Evolutionary conservation across 257 asterid species (phyloP), one percentile per base, ranked within the genome.

Genomic region (Ocimum tenuiflorum): DNA sequence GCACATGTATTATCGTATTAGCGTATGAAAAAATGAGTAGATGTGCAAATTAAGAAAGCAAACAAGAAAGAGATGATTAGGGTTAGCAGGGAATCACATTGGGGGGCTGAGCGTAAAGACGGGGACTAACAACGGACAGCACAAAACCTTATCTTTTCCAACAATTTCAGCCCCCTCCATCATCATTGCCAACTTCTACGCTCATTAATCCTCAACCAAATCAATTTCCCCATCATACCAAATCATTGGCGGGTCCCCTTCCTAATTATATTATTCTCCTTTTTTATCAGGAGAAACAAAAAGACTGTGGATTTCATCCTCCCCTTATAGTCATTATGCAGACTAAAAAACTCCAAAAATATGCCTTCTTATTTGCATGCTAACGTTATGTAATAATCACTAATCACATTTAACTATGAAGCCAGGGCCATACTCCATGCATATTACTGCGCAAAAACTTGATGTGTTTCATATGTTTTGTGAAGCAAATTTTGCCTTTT

Each of bases 51-150:
- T 46, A 59, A 36, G 35, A n/a, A n/a, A 18, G 12, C 9, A 8
- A 35, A 0, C 23, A 9, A 2, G 59, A 41, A 22, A 36, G 27
- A 17, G 31, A 14, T 27, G 15, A 12, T 13, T 43, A 8, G 47
- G 60, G 24, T n/a, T 18, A 35, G 62, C 31, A 70, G 62, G 60
- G 9, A 12, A 50, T 51, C 54, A 58, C 77, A 47, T 29, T 29
- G 72, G 69, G 27, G 62, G 87, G 87, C 75, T 82, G 77, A 72
- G 82, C 84, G 83, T 39, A 78, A 81, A 78, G 60, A 59, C 29
- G 68, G 80, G 87, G 73, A 82, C 82, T 78, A 78, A 73, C 70
- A 65, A 75, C 69, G 86, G 79, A 73, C 63, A 29, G 13, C 56
- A 23, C 47, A 33, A 66, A 75, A 73, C 77, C 75, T 75, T 58